Evolutionary conservation across 1,139 yeast species (phyloP).

Genomic region (Geotrichum cucujoidarum): DNA sequence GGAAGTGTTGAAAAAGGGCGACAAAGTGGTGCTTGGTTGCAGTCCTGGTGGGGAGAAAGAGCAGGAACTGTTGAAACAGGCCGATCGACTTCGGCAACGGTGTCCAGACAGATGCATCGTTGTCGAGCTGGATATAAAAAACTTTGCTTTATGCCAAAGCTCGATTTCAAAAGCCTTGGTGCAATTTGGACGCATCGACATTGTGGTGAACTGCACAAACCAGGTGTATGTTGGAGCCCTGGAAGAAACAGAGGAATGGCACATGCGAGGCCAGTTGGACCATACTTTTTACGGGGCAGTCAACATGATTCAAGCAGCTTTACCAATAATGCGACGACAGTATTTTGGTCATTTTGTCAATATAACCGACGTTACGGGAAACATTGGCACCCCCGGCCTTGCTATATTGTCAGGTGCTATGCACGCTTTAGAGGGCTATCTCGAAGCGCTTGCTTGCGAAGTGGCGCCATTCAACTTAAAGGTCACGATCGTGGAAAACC

Average conservation of each 20-base stretch:
- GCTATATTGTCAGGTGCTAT: constrained; percentile 32
- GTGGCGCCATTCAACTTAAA: constrained; percentile 31
- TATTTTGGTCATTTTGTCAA: constrained; percentile 33
- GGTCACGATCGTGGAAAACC: constrained; percentile 33
- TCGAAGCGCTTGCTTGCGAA: constrained; percentile 35
- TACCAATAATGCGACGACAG: constrained; percentile 31
- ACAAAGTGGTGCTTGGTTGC: constrained; percentile 25
- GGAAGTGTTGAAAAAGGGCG: constrained; percentile 23
- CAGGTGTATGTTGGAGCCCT: constrained; percentile 29
- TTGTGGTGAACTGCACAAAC: constrained; percentile 27
- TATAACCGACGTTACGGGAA: constrained; percentile 34
- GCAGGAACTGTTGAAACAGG: constrained; percentile 15
- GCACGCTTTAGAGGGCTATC: constrained; percentile 37
- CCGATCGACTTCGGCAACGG: constrained; percentile 13
- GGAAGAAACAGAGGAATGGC: constrained; percentile 34
- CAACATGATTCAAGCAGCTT: constrained; percentile 31
- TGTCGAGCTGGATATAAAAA: constrained; percentile 26
- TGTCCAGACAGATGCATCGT: constrained; percentile 25
- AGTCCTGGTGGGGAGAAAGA: constrained; percentile 20
- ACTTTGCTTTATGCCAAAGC: constrained; percentile 31
- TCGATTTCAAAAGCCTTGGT: constrained; percentile 28
- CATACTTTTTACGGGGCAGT: constrained; percentile 31
- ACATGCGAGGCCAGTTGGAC: constrained; percentile 33
- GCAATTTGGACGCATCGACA: constrained; percentile 31
- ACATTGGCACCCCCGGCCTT: constrained; percentile 33